These are phyloP conservation scores for Luzula sylvatica DNA, from an alignment of 176 grass and related monocot species.

Conservation along the genomic window DNA sequence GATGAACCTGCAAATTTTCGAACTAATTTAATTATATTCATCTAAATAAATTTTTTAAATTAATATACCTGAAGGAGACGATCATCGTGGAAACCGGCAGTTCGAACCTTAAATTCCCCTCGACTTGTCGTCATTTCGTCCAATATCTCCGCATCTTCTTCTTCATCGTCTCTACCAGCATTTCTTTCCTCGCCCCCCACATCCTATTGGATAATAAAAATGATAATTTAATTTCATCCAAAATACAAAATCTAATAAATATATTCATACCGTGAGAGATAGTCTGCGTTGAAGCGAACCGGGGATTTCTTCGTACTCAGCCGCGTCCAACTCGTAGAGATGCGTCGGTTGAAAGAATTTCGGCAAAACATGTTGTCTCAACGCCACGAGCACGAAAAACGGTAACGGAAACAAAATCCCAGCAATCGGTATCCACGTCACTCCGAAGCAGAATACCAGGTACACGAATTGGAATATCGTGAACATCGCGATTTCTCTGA, in stretches of 20 bases:
- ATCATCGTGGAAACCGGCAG: constrained; percentile 35
- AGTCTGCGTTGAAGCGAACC: constrained; percentile 20
- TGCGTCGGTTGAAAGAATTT: constrained; percentile 57
- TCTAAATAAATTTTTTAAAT: no score
- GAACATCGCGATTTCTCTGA: constrained; percentile 39
- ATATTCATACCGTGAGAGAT: background rate
- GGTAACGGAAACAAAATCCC: constrained; percentile 77
- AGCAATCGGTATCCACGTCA: constrained; percentile 87
- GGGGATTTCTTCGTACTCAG: constrained; percentile 84
- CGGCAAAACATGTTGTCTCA: constrained; percentile 71
- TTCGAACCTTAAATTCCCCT: constrained; percentile 72
- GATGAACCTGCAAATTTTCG: constrained; percentile 22
- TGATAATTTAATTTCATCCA: background rate
- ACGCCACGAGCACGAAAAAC: constrained; percentile 76
- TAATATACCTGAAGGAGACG: constrained; percentile 54
- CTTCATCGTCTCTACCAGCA: constrained; percentile 10
- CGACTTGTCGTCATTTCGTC: constrained; percentile 74
- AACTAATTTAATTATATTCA: no score
- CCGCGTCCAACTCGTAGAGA: constrained; percentile 68
- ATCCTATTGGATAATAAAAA: constrained; percentile 10
- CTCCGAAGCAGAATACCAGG: constrained; percentile 73
- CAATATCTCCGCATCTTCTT: constrained; percentile 57
- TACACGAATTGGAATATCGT: constrained; percentile 78
- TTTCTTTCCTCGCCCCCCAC: constrained; percentile 26
- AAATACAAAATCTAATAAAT: no score